Evolutionary conservation across 2,329 filamentous ascomycete genomes (phyloP).

Genomic region (Laburnicola sp.): DNA sequence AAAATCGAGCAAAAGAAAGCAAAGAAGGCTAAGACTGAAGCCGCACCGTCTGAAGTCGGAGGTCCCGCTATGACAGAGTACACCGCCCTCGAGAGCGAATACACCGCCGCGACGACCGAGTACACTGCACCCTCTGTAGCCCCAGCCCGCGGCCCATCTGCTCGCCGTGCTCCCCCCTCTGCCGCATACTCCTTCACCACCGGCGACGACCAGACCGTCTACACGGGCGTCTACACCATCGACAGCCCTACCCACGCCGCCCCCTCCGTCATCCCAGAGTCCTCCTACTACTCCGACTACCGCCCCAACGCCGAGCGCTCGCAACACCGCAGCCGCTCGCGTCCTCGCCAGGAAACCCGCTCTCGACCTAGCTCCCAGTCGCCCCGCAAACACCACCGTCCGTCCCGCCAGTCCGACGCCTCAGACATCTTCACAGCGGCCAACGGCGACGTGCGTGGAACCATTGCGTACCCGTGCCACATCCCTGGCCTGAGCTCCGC

Average conservation of each 20-base stretch:
- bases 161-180: constrained; percentile 40
- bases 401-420: constrained; percentile 27
- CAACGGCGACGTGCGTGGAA: constrained; percentile 49
- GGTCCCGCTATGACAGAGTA: constrained; percentile 29
- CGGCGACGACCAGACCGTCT: constrained; percentile 49
- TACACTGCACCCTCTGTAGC: constrained; percentile 37
- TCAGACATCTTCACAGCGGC: constrained; percentile 47
- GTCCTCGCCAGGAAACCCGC: constrained; percentile 29
- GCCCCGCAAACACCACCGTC: constrained; percentile 39
- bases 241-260: constrained; percentile 32
- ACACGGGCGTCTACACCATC: constrained; percentile 46
- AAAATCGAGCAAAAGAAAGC: constrained; percentile 49
- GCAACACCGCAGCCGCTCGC: constrained; percentile 18
- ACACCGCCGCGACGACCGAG: constrained; percentile 29
- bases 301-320: constrained; percentile 42
- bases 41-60: constrained; percentile 29
- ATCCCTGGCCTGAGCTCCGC: constrained; percentile 56
- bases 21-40: constrained; percentile 43
- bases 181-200: constrained; percentile 55
- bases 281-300: constrained; percentile 48
- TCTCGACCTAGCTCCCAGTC: constrained; percentile 39
- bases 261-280: constrained; percentile 35
- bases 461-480: constrained; percentile 60
- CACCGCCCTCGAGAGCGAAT: constrained; percentile 10
- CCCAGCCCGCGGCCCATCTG: constrained; percentile 17